Evolutionary conservation across 139 green algal species (phyloP).

Genomic region (Asterochloris sp.): DNA sequence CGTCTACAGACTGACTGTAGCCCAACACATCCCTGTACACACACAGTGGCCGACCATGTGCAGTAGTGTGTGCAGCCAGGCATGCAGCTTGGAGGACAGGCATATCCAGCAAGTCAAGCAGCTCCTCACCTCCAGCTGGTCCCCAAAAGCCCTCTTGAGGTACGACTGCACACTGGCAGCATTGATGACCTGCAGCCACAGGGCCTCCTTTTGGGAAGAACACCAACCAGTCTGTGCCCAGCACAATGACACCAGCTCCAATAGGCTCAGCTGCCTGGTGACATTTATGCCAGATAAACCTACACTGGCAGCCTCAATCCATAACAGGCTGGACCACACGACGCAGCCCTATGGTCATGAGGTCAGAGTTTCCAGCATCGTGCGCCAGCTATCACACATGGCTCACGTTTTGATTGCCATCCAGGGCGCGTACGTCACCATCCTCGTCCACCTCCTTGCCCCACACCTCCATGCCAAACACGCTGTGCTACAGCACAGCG

Average conservation of each 20-base stretch:
- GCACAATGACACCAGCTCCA: not conserved
- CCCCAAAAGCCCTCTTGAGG: conserved; percentile 28
- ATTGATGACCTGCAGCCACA: conserved; percentile 20
- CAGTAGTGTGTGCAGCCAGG: too few relatives aligned
- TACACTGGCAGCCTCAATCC: not conserved
- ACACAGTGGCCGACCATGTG: too few relatives aligned
- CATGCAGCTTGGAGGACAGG: too few relatives aligned
- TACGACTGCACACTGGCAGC: conserved; percentile 26
- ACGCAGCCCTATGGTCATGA: not conserved
- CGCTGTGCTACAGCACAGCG: conserved; percentile 6
- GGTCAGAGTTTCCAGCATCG: not conserved
- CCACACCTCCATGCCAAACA: conserved; percentile 36
- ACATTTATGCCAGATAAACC: not conserved
- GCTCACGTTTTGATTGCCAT: conserved; percentile 4
- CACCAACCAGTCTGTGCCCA: not conserved
- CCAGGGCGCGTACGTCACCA: conserved; percentile 21
- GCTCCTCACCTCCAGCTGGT: conserved; percentile 2
- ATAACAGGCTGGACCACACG: not conserved
- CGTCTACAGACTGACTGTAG: too few relatives aligned
- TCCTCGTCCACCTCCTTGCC: conserved; percentile 8
- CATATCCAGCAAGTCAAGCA: not conserved
- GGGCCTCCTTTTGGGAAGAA: not conserved
- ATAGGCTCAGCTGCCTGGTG: not conserved
- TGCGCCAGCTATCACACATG: not conserved
- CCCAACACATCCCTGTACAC: too few relatives aligned